Base-by-base conservation (phyloP, 1,139 yeast species). In the Yamadazyma sp. region DNA sequence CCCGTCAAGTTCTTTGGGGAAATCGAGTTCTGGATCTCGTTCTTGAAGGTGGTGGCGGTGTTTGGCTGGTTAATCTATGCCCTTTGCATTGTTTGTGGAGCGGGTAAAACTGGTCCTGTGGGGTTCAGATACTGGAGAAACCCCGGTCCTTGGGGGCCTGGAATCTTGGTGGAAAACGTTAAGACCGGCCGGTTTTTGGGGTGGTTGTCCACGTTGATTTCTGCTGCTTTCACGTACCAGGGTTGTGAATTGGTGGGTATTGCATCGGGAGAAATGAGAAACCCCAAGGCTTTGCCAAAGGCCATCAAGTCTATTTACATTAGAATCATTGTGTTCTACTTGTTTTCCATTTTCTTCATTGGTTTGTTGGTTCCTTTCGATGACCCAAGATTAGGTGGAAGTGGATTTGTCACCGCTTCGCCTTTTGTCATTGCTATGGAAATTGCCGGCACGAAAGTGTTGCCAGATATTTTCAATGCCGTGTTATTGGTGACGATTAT, bases 91-190 rank as follows among this genome's bases (percentile, higher is more conserved):
- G 86, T 82, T 21, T 80, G 87, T 56, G 94, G 94, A 48, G 87
- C 83, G 10, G 82, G 85, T 40, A 49, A 60, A 33, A 71, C 77
- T 12, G 88, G 89, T 13, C 85, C 89, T 12, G 76, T 86, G 33
- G 95, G 92, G 6, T 85, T 84, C 70, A 73, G 89, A 59, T 88
- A 89, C 67, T 90, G 97, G 97, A 80, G 90, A 62, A 67, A 89
- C 55, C 96, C 96, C 3, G 96, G 96, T 38, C 82, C 96, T 2
- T 87, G 76, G 81, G 89, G 87, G 46, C 73, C 82, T 7, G 88
- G 87, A 33, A 64, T 71, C 40, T 52, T 59, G 31, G 64, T 70
- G 13, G 63, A 67, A 5, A 62, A 72, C 47, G 60, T 64, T 28
- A 69, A 73, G 52, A 73, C 80, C 21, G 85, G 70, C 38, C 68